Evolutionary conservation across 805 yeast genomes (phyloP), one percentile per base, ranked within the genome.

Genomic region (Spencermartinsiella europaea): DNA sequence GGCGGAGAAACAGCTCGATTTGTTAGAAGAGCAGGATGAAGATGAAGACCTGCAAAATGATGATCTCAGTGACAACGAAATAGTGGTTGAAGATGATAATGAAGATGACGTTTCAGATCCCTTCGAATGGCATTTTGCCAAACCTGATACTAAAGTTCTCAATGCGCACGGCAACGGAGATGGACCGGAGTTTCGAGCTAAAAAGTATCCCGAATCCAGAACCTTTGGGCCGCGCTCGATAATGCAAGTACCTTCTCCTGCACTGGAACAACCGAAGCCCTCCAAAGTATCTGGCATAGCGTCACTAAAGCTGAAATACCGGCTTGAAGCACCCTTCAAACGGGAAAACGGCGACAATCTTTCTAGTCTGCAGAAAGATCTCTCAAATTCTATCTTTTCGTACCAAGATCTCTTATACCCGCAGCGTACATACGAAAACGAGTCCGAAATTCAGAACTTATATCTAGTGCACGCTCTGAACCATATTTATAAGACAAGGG

Each of bases 401-500:
- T 90, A 93, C 64, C 76, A 77, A 51, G 96, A 90, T 62, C 61
- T 90, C 1, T 66, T 80, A 15, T 76, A 73, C 50, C 86, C 88
- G 16, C 76, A 75, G 51, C 66, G 74, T 34, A 65, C 72, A 4
- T 72, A 69, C 60, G 68, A 71, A n/a, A 77, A 79, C 50, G 74
- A 71, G 14, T 55, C 66, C 2, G 69, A 70, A 35, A 77, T 89
- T 58, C 78, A 81, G 58, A 78, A 77, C 50, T 63, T 85, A 31
- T 85, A 85, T 64, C 62, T 74, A 0, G 60, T 85, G 49, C 99
- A 91, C 67, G 75, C 77, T 3, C 62, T 89, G 45, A 91, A 93
- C 58, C 99, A 91, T 63, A 67, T 93, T 27, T 77, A 72, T 67
- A 89, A 90, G 65, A 87, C 97, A 0, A 76, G 96, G 59, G 97